Evolutionary conservation across 345 rosid species (phyloP), one percentile per base, ranked within the genome.

Genomic region (Gossypium herbaceum): DNA sequence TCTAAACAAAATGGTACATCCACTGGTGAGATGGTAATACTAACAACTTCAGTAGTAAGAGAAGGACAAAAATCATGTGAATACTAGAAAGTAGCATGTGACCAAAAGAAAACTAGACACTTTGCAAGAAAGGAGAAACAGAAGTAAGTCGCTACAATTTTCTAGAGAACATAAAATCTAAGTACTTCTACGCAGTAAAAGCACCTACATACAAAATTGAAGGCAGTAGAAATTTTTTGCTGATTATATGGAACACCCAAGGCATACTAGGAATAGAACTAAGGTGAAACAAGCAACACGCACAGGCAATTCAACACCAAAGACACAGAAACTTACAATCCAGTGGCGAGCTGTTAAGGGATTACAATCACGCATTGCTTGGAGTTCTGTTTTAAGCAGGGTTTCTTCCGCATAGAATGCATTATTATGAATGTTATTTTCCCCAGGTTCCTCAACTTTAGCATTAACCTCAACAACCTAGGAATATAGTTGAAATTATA

Each of bases 351-450:
- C 93, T 11, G 85, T 75, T 51, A 82, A 73, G 24, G 96, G 87
- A 78, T 91, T 85, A 78, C 96, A 91, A 48, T 84, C 93, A 62
- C 96, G 84, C 90, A 82, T 91, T 57, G 93, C 96, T 76, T 86
- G 79, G 78, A 81, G 74, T 76, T 91, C 96, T 19, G 93, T 85
- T 68, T 74, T 79, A 41, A 89, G 85, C 43, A 86, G 82, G 58
- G 77, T 82, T 79, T 89, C 96, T 77, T 91, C 88, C 13, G 93
- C 93, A 72, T 82, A 87, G 80, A 91, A 91, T 56, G 93, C 93
- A 76, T 91, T 91, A 22, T 88, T 87, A 57, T 89, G 96, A 75
- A 89, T 80, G 72, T 89, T 91, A 15, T 81, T 79, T 72, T 87
- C 81, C 70, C 96, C 96, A 17, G 93, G 90, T 76, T 85, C 82